Evolutionary conservation across 1,284 basidiomycete species (phyloP).

Genomic region (Clitocybe nebularis): DNA sequence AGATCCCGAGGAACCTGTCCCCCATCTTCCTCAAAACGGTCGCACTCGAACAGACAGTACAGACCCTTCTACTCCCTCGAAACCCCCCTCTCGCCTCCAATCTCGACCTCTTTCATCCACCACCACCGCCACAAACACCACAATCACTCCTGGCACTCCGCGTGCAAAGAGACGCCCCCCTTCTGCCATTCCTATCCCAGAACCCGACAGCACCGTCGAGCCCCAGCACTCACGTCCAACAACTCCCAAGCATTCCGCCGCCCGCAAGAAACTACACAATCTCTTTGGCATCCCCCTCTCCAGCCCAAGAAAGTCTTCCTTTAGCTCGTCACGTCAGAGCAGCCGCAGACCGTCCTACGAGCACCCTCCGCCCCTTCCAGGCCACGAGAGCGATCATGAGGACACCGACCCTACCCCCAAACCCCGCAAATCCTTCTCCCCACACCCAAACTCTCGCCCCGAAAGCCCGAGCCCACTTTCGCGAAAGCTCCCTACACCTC

Average conservation of each 20-base stretch:
- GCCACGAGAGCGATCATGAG: conserved; percentile 7
- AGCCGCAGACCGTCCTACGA: conserved; percentile 29
- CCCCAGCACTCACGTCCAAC: conserved; percentile 22
- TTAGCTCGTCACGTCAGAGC: conserved; percentile 28
- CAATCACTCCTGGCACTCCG: conserved; percentile 50
- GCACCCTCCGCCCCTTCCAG: conserved; percentile 21
- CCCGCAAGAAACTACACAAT: conserved; percentile 39
- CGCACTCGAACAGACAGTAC: conserved; percentile 11
- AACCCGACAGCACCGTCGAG: conserved; percentile 8
- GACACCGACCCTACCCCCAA: conserved; percentile 27
- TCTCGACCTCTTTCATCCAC: conserved; percentile 63
- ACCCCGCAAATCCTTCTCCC: conserved; percentile 21
- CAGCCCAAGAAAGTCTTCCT: conserved; percentile 35
- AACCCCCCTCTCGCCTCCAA: conserved; percentile 45
- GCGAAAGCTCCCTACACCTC: conserved; percentile 8
- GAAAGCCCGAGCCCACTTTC: conserved; percentile 26
- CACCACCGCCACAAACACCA: conserved; percentile 55
- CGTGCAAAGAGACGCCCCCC: conserved; percentile 30
- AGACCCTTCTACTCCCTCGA: conserved; percentile 31
- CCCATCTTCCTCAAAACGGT: conserved; percentile 20
- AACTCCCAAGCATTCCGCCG: conserved; percentile 28
- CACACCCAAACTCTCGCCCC: conserved; percentile 19
- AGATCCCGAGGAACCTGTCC: conserved; percentile 18
- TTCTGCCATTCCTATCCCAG: conserved; percentile 23
- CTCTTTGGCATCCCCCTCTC: conserved; percentile 51